phyloP scores from a whole-genome alignment of 2,329 filamentous ascomycete species.

The Cladosporium sp. region DNA sequence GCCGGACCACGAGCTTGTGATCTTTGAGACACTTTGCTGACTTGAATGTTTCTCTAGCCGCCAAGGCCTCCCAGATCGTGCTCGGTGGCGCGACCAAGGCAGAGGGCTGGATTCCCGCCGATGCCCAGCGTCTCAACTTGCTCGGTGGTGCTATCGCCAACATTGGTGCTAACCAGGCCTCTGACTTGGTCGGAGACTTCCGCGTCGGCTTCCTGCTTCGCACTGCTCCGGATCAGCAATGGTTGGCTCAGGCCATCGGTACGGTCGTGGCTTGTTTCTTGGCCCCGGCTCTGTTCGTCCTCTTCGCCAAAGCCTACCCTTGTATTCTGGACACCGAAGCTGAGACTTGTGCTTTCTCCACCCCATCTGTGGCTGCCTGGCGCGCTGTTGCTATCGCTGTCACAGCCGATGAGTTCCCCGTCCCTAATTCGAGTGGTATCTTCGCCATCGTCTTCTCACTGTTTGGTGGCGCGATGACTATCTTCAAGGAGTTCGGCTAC shows the following conservation, averaged over 20 bases:
- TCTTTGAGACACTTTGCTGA: no score
- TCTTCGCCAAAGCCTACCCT: conserved; percentile 69
- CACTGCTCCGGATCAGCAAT: conserved; percentile 66
- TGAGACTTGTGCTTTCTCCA: conserved; percentile 59
- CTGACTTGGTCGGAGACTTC: conserved; percentile 63
- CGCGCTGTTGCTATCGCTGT: conserved; percentile 65
- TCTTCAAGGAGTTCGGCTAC: conserved; percentile 59
- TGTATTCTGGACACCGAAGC: conserved; percentile 59
- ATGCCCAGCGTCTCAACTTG: conserved; percentile 66
- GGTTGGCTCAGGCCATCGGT: conserved; percentile 65
- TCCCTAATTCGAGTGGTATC: conserved; percentile 58
- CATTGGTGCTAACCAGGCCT: conserved; percentile 46
- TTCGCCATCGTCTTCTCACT: conserved; percentile 60
- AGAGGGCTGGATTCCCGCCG: conserved; percentile 50
- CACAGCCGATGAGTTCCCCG: conserved; percentile 58
- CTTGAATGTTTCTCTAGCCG: conserved; percentile 40
- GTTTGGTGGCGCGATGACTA: conserved; percentile 54
- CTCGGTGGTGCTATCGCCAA: conserved; percentile 58
- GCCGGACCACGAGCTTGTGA: no score
- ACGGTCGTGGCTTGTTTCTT: conserved; percentile 67
- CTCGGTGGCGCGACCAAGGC: conserved; percentile 65
- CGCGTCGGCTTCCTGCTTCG: conserved; percentile 67
- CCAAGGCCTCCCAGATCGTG: conserved; percentile 69
- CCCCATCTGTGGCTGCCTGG: conserved; percentile 68
- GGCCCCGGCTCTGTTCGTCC: conserved; percentile 66